Evolutionary conservation across 352 stramenopile species (phyloP).

Genomic region (Globisporangium barbulae): DNA sequence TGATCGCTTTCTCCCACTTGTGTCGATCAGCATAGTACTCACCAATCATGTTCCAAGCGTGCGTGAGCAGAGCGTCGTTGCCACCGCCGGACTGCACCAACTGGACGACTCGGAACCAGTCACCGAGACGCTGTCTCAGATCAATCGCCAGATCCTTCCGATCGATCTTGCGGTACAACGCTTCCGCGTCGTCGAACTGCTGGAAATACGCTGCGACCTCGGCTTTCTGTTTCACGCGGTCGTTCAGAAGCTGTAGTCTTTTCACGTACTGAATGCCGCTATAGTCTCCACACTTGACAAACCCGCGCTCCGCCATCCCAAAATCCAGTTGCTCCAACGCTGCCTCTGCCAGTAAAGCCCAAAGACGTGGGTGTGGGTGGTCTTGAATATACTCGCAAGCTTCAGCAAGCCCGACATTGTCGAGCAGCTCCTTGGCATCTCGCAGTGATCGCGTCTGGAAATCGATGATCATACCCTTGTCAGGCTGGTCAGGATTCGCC

Average conservation of each 20-base stretch:
- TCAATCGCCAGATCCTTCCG: constrained; percentile 93
- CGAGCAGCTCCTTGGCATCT: constrained; percentile 85
- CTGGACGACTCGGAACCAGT: constrained; percentile 92
- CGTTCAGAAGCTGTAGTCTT: constrained; percentile 78
- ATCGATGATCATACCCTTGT: constrained; percentile 80
- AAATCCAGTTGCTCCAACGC: constrained; percentile 91
- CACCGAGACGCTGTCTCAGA: constrained; percentile 84
- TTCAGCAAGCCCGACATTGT: constrained; percentile 76
- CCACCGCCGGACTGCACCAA: constrained; percentile 75
- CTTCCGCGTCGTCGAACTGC: constrained; percentile 91
- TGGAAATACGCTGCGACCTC: constrained; percentile 90
- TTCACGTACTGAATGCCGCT: constrained; percentile 93
- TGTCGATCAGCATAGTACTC: constrained; percentile 90
- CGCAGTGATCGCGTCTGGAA: constrained; percentile 87
- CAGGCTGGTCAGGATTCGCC: constrained; percentile 69
- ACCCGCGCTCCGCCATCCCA: constrained; percentile 89
- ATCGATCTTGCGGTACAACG: constrained; percentile 92
- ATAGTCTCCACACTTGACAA: constrained; percentile 91
- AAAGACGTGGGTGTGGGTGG: constrained; percentile 84
- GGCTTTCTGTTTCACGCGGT: constrained; percentile 90
- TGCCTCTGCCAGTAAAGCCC: constrained; percentile 83
- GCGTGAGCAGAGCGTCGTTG: constrained; percentile 74
- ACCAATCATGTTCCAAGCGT: constrained; percentile 89
- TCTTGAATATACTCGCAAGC: constrained; percentile 83
- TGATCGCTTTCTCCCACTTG: constrained; percentile 91